Evolutionary conservation across 192 early-diverging fungal genomes (phyloP), one percentile per base, ranked within the genome.

Genomic region (Coemansia sp.): DNA sequence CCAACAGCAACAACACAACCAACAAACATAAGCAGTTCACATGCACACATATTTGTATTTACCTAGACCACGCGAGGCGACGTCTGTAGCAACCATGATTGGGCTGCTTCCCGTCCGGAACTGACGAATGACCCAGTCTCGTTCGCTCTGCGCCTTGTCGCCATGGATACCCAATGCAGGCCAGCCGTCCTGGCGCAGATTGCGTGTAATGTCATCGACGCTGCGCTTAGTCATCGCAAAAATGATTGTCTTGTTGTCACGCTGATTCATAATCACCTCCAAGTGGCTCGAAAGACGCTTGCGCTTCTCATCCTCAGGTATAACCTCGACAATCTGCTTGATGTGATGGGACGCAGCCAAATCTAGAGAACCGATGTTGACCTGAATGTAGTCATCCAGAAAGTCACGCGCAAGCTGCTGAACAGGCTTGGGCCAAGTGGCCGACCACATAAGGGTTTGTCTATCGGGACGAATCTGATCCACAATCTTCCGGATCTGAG

Each of bases 401-500:
- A 93, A 99, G 67, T 96, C 94, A 50, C 90, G 85, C 17, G 95
- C 98, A 11, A 99, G 87, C 64, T 85, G 83, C 73, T 98, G 92
- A 9, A 99, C 95, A 55, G 94, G 91, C 83, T 95, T 96, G 39
- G 98, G 98, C 96, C 96, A 99, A 5, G 98, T 99, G 10, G 98
- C 98, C 76, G 93, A 95, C 94, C 95, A 99, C 94, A 99, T 96
- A 53, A 99, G 88, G 19, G 96, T 99, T 77, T 99, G 98, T 65
- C 98, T 86, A 68, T 99, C 96, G 41, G 95, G 96, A 5, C 95
- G 89, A 79, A 98, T 97, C 78, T 95, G 95, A 62, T 95, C 94
- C 11, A 99, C 94, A 69, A 99, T 97, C 76, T 95, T 94, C 66
- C 96, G 90, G 75, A 99, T 96, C 79, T 99, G 96, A 51, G 94